Evolutionary conservation across 1,284 basidiomycete genomes (phyloP), one percentile per base, ranked within the genome.

Genomic region (Rhodotorula sp.): DNA sequence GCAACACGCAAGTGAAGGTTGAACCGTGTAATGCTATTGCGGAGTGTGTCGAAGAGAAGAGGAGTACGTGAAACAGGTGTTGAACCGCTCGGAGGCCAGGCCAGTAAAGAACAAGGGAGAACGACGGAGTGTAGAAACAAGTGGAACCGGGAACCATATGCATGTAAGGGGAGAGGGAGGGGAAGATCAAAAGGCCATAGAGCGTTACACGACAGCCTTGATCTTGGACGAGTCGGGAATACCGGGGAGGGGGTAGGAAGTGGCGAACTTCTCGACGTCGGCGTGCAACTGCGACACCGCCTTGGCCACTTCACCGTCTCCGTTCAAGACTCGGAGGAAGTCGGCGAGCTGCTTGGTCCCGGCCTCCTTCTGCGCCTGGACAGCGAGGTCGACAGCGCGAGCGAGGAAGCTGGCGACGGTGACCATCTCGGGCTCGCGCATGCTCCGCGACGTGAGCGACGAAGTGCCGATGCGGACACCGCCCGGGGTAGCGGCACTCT

Each of bases 401-500:
- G 96, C 92, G 72, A 97, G 85, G 88, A 98, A 96, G 74, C 88
- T 87, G 69, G 90, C 96, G 68, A 99, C 93, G 83, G 94, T 88
- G 83, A 97, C 93, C 67, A 85, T 86, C 83, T 97, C 92, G 64
- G 83, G 65, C 65, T 79, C 84, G 75, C 71, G 76, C 94, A 99
- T 95, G 83, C 95, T 87, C 79, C 96, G 92, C 67, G 93, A 97
- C 15, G 97, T 98, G n/a, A n/a, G n/a, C n/a, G n/a, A n/a, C n/a
- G n/a, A n/a, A n/a, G n/a, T 92, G 76, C 97, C 97, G 78, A 99
- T 89, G 78, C 97, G 93, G 80, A 99, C 96, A 80, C 97, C 97
- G 79, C 97, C 97, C 64, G 97, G 97, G 6, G 92, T 92, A 81
- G 95, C 91, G 2, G 97, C 97, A 67, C 93, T 97, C 57, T 89